Conservation (phyloP, 2,329 filamentous ascomycete genomes). For the Venturia aucupariae region DNA sequence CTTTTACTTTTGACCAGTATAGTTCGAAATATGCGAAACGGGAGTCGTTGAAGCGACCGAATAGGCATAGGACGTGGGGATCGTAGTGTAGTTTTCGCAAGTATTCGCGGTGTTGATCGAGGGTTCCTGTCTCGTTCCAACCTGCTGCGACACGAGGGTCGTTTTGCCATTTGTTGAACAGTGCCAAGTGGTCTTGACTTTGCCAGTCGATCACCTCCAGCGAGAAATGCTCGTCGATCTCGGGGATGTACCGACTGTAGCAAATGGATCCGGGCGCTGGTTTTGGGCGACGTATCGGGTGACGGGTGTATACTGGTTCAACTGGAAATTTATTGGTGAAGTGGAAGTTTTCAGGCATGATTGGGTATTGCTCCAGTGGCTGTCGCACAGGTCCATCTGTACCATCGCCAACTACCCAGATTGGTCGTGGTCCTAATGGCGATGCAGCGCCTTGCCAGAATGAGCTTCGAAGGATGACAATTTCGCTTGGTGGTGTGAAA, state of each 20-base stretch:
- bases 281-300: conserved; percentile 64
- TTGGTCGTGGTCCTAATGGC: conserved; percentile 32
- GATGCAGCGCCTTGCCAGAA: conserved; percentile 38
- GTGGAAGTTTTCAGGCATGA: conserved; percentile 26
- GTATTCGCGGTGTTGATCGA: conserved; percentile 67
- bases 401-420: conserved; percentile 25
- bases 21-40: conserved; percentile 72
- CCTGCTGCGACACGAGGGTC: conserved; percentile 71
- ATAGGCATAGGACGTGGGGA: conserved; percentile 59
- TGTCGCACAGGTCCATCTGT: conserved; percentile 19
- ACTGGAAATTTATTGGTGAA: conserved; percentile 40
- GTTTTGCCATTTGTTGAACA: conserved; percentile 77
- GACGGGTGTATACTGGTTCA: conserved; percentile 49
- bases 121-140: conserved; percentile 70
- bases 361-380: conserved; percentile 22
- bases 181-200: conserved; percentile 52
- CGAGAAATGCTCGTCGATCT: conserved; percentile 66
- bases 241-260: conserved; percentile 71
- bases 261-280: conserved; percentile 59
- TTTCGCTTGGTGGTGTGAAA: conserved; percentile 26
- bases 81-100: conserved; percentile 59
- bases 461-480: conserved; percentile 16
- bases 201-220: conserved; percentile 64
- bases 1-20: conserved; percentile 57
- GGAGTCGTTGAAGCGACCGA: conserved; percentile 62